Base-by-base conservation (phyloP, 768 basidiomycete genomes). In the Symmetrospora coprosmae region DNA sequence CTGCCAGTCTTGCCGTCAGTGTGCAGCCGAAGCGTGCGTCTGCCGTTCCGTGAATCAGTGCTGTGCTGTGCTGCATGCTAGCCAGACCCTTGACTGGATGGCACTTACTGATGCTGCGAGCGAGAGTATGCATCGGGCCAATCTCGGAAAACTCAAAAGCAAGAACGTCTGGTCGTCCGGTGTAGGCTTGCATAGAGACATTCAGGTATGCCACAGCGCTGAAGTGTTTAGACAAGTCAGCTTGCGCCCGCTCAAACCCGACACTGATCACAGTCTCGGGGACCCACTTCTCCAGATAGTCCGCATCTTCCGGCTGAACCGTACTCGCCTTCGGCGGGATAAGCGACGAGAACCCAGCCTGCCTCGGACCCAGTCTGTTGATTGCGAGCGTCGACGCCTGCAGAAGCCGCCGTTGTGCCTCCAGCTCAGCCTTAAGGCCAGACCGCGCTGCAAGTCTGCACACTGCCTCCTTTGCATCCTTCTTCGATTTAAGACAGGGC, bases 381-480 rank as follows among this genome's bases (percentile, higher is more conserved):
- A 58, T 19, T 13, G 55, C 55, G 6, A 23, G 27, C 2, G 27
- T 9, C 3, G 55, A 58, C n/a, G 55, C 55, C 11, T n/a, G 25
- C 8, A 58, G 21, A 16, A 58, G 19, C 28, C 25, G 25, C 4
- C 17, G 13, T 8, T 23, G 41, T 17, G n/a, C 40, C 28, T 43
- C 55, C n/a, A 58, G 43, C 6, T 28, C 37, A 27, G n/a, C 25
- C 23, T 31, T 21, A n/a, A 58, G n/a, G 4, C 55, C 43, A n/a
- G 40, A 27, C 21, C 23, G 9, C 3, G 46, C 55, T 2, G 55
- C 55, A 5, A 58, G 30, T 21, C 55, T 43, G 23, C 55, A 58
- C 16, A 41, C 51, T 14, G 23, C 35, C 19, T 53, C 55, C 46
- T 58, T 58, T 23, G 55, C 55, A 23, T 58, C 55, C 31, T 33